Base-by-base conservation (phyloP, 139 green algal genomes). In the Tetradesmus lagerheimii region DNA sequence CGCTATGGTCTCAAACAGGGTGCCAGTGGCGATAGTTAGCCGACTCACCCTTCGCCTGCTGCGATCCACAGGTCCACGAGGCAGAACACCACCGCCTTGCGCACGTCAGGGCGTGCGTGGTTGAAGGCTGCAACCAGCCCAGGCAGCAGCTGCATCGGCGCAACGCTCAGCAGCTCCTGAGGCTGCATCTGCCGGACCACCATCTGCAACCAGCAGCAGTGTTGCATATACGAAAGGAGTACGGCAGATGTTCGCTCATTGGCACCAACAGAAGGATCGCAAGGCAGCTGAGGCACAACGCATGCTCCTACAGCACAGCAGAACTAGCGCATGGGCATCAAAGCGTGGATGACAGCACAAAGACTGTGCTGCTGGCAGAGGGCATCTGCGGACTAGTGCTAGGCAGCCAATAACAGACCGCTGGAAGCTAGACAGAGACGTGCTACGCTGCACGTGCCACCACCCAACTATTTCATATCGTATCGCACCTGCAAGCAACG, bases 31-130 rank as follows among this genome's bases (percentile, higher is more conserved):
- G 62, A 5, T 29, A n/a, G 3, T 0, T 16, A 53, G 35, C 79
- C 23, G 43, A 18, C 87, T 31, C 43, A 91, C 37, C 83, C 80
- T 18, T 96, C 92, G 0, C 92, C 94, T 25, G 94, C 75, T 15
- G 89, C 89, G 53, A 80, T 50, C 91, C 93, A 94, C 53, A 96
- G 86, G 31, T 93, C 91, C 31, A 96, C 93, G 12, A 96, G 89
- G 78, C 89, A 95, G 87, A 96, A 92, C 35, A 94, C 86, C 4
- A 91, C 90, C 1, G 93, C 92, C 76, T 96, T 96, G 80, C 95
- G 92, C 78, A 97, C 93, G 75, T 97, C 95, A 15, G 95, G 90
- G 3, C 88, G 79, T 8, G 91, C 80, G 47, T 93, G 94, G 29
- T 85, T 39, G 88, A 96, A 97, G 18, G 94, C 88, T 8, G 91